Evolutionary conservation across 192 early-diverging fungal species (phyloP).

Genomic region (Backusella mclennaniae): DNA sequence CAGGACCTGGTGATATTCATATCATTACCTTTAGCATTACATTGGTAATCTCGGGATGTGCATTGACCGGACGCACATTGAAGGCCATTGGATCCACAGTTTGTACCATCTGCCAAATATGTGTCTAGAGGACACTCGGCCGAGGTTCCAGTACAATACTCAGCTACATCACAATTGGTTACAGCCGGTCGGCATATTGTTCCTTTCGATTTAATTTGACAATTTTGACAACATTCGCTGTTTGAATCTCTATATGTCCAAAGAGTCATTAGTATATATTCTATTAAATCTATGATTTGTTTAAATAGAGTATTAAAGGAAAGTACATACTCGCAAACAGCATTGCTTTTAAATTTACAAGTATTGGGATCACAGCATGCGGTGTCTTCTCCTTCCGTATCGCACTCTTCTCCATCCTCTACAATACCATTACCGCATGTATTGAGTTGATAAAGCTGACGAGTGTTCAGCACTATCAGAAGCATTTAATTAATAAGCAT

Average conservation of each 20-base stretch:
- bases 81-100: conserved; percentile 54
- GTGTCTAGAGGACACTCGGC: conserved; percentile 69
- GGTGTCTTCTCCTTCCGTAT: conserved; percentile 76
- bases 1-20: conserved; percentile 57
- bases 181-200: conserved; percentile 70
- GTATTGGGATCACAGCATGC: conserved; percentile 81
- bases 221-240: conserved; percentile 79
- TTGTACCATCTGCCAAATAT: conserved; percentile 61
- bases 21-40: conserved; percentile 51
- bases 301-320: not conserved
- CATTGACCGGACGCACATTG: conserved; percentile 71
- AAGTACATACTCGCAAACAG: conserved; percentile 61
- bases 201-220: conserved; percentile 56
- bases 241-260: conserved; percentile 59
- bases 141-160: conserved; percentile 73
- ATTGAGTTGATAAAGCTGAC: not conserved
- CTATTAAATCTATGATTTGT: not conserved
- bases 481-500: not conserved
- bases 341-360: conserved; percentile 75
- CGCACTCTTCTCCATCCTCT: conserved; percentile 89
- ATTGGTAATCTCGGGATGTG: conserved; percentile 72
- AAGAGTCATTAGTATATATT: not conserved
- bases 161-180: conserved; percentile 79
- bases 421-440: conserved; percentile 90
- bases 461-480: not conserved